These are phyloP conservation scores for Macrophomina pseudophaseolina DNA, from an alignment of 2,329 filamentous ascomycete species.

Conservation along the genomic window DNA sequence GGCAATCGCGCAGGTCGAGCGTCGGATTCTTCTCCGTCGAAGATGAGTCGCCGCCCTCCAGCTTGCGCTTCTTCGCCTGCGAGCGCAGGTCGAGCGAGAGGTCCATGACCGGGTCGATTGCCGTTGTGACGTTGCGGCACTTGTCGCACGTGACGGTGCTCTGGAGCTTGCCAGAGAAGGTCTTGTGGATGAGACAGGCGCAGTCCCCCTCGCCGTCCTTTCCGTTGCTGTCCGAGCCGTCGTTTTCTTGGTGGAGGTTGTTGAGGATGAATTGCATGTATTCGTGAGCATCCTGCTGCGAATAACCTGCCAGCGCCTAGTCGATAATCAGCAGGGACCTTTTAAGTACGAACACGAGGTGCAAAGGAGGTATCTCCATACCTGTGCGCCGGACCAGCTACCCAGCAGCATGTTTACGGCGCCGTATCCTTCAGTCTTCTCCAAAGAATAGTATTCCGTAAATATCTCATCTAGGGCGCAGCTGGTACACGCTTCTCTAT, in stretches of 20 bases:
- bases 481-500: slow-evolving; percentile 60
- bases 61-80: slow-evolving; percentile 69
- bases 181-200: slow-evolving; percentile 90
- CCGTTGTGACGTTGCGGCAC: slow-evolving; percentile 80
- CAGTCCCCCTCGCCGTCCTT: slow-evolving; percentile 55
- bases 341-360: background rate
- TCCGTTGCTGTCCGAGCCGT: slow-evolving; percentile 51
- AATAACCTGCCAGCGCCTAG: slow-evolving; percentile 72
- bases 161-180: slow-evolving; percentile 90
- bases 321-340: background rate
- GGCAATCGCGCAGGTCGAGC: slow-evolving; percentile 61
- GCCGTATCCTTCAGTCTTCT: slow-evolving; percentile 87
- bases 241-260: slow-evolving; percentile 81
- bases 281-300: slow-evolving; percentile 96
- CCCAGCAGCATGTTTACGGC: slow-evolving; percentile 87
- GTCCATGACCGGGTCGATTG: slow-evolving; percentile 88
- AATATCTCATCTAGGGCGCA: slow-evolving; percentile 68
- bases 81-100: slow-evolving; percentile 85
- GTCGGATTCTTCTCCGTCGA: slow-evolving; percentile 37
- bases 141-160: slow-evolving; percentile 90
- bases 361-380: slow-evolving; percentile 51
- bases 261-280: slow-evolving; percentile 96
- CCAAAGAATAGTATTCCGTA: slow-evolving; percentile 68
- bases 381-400: slow-evolving; percentile 82
- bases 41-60: slow-evolving; percentile 43